These are phyloP conservation scores for Chionographis japonica DNA, from an alignment of 106 monocot genomes.

Conservation along the genomic window DNA sequence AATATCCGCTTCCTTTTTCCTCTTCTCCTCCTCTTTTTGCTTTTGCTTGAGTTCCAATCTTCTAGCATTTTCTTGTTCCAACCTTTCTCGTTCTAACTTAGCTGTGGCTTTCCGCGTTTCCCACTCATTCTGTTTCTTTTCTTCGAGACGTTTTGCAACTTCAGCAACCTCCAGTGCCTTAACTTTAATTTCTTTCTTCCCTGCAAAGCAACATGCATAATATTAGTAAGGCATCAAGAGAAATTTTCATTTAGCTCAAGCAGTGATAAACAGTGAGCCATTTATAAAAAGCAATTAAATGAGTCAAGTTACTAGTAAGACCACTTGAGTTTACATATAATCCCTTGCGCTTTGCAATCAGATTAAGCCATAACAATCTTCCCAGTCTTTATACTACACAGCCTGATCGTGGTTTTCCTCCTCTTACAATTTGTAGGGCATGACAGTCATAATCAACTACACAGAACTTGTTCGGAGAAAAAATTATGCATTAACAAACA, in stretches of 20 bases:
- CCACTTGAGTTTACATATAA: no score
- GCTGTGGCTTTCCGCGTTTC: slow-evolving; percentile 71
- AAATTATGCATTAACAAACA: no score
- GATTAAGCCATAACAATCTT: no score
- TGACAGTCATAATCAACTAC: no score
- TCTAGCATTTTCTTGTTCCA: slow-evolving; percentile 62
- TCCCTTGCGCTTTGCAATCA: no score
- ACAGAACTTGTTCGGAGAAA: no score
- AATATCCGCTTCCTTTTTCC: slow-evolving; percentile 56
- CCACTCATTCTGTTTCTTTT: slow-evolving; percentile 72
- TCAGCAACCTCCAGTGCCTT: slow-evolving; percentile 91
- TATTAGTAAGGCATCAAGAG: background rate
- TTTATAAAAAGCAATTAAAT: no score
- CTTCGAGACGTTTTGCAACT: slow-evolving; percentile 68
- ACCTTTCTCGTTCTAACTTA: slow-evolving; percentile 53
- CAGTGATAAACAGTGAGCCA: background rate
- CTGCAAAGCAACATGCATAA: slow-evolving; percentile 21
- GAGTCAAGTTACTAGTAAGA: no score
- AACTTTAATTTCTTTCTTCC: slow-evolving; percentile 82
- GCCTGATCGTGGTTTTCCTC: no score
- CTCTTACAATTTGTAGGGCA: no score
- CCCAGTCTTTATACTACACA: no score
- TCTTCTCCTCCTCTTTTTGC: slow-evolving; percentile 63
- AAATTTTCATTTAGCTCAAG: background rate
- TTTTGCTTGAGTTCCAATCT: slow-evolving; percentile 54